A percentile compares a stretch with the other conserved stretches of the same genome.
Evolutionary conservation across 495 filamentous ascomycete species (phyloP).

Genomic region (Alectoria sarmentosa): DNA sequence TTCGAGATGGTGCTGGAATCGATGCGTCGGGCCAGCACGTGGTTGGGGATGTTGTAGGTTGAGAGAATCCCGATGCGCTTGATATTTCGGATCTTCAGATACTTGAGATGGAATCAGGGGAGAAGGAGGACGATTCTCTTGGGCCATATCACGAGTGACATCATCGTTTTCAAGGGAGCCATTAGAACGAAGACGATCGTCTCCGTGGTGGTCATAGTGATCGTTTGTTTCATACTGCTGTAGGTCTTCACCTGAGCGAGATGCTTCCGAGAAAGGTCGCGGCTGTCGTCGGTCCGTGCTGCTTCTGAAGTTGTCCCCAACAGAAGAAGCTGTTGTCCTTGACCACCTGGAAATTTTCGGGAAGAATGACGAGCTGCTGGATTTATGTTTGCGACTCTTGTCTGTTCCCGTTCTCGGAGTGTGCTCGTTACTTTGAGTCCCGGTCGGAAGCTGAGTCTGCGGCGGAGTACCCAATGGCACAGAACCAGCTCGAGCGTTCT

Average conservation of each 20-base stretch:
- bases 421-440: constrained; percentile 61
- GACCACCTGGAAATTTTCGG: constrained; percentile 97
- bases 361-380: constrained; percentile 79
- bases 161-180: constrained; percentile 49
- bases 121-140: constrained; percentile 50
- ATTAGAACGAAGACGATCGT: constrained; percentile 65
- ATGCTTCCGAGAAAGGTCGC: constrained; percentile 49
- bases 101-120: constrained; percentile 55
- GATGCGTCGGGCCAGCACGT: constrained; percentile 70
- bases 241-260: constrained; percentile 66
- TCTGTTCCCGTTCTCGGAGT: constrained; percentile 64
- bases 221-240: constrained; percentile 57
- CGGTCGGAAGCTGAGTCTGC: constrained; percentile 48
- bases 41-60: constrained; percentile 90
- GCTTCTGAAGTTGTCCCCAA: constrained; percentile 47
- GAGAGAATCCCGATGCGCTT: constrained; percentile 80
- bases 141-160: constrained; percentile 25
- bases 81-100: constrained; percentile 84
- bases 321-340: constrained; percentile 85
- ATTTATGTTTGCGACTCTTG: constrained; percentile 85
- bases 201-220: constrained; percentile 56
- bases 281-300: constrained; percentile 39
- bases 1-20: constrained; percentile 75
- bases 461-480: constrained; percentile 68
- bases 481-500: constrained; percentile 47